Conservation (phyloP, 2,329 filamentous ascomycete species). For the Claviceps cyperi region DNA sequence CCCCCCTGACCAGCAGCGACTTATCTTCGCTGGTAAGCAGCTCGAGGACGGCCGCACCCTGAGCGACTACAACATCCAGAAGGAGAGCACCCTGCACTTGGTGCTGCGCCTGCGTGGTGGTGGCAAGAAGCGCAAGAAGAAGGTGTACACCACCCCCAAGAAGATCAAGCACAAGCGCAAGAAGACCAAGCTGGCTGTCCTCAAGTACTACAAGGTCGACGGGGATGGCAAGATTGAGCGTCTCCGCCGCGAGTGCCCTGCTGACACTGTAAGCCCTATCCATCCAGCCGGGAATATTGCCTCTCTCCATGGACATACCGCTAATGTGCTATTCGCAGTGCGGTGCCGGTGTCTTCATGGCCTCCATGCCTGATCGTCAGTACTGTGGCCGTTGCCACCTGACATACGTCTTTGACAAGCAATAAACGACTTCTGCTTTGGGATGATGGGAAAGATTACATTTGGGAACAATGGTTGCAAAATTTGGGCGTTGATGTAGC, state of each 20-base stretch:
- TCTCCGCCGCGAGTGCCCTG: conserved; percentile 92
- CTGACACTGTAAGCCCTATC: conserved; percentile 56
- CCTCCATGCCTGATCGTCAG: conserved; percentile 98
- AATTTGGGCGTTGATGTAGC: conserved; percentile 28
- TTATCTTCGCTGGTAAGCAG: conserved; percentile 99
- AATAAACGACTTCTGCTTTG: conserved; percentile 25
- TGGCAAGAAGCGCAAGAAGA: conserved; percentile 99
- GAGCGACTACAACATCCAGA: conserved; percentile 99
- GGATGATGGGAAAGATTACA: conserved; percentile 18
- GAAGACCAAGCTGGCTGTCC: conserved; percentile 99
- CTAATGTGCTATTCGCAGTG: conserved; percentile 41
- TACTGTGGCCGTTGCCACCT: conserved; percentile 73
- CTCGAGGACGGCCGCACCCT: conserved; percentile 98
- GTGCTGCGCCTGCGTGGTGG: conserved; percentile 97
- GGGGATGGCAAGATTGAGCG: conserved; percentile 99
- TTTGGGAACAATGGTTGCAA: conserved; percentile 18
- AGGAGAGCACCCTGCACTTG: conserved; percentile 97
- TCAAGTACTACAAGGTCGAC: conserved; percentile 99
- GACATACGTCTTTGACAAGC: conserved; percentile 61
- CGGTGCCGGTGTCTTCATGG: conserved; percentile 99
- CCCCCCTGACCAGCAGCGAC: conserved; percentile 91
- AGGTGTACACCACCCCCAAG: conserved; percentile 99
- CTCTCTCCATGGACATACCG: background rate
- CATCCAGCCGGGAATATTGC: background rate
- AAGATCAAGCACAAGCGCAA: conserved; percentile 99